Base-by-base conservation (phyloP, 78 protist genomes). In the Parvularia atlantis region DNA sequence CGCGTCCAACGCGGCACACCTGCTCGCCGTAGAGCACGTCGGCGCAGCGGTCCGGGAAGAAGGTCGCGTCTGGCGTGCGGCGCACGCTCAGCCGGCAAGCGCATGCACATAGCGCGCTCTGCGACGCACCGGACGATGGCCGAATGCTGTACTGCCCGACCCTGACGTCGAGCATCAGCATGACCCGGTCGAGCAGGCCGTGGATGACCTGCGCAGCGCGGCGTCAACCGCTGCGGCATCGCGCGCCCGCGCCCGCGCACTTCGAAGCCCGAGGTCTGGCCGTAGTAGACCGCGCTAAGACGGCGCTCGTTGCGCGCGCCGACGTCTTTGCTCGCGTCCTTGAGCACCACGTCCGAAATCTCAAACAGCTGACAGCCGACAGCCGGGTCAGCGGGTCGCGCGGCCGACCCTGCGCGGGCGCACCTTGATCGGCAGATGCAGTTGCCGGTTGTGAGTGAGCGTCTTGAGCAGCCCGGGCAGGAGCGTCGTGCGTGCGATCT, bases 391-490 rank as follows among this genome's bases (percentile, higher is more conserved):
- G 48, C 10, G 5, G 48, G 48, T 5, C 5, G 48, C 10, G 5
- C n/a, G n/a, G n/a, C n/a, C n/a, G n/a, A n/a, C n/a, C 24, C 7
- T 39, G 66, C 33, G 19, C 33, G 19, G 4, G 44, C n/a, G 39
- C 13, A n/a, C 33, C 37, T 63, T 31, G 22, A 91, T n/a, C 39
- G 98, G 98, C 22, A 83, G 56, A 41, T 91, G 80, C 26, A 33
- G 19, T 28, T 66, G 53, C 43, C 66, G 63, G 84, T 83, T 93
- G 74, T 44, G 11, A 26, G 52, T 68, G 17, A 92, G 36, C 31
- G 94, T 90, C 82, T 87, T 91, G 30, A 96, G 50, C 14, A 93
- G 39, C 13, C 97, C 94, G 59, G 88, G 89, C n/a, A 92, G n/a
- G 35, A 96, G 84, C 41, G 71, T 66, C 39, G 86, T 83, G 41